Conservation (phyloP, 2,329 filamentous ascomycete species). For the Neonectria hederae region DNA sequence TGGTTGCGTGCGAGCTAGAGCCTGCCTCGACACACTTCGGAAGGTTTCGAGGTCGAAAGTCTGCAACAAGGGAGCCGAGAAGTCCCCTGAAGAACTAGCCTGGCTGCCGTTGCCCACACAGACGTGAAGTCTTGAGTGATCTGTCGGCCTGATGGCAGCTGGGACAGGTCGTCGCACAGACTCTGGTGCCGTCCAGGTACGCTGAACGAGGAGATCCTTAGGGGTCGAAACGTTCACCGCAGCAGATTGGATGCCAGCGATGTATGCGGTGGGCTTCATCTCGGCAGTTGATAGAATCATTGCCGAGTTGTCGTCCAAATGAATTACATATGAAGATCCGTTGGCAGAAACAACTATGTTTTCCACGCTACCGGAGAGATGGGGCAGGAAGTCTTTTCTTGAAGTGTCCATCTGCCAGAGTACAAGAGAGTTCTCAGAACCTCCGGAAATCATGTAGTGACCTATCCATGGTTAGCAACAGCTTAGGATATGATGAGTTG, state of each 20-base stretch:
- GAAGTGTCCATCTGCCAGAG: constrained; percentile 94
- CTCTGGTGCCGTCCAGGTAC: constrained; percentile 58
- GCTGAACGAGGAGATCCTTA: constrained; percentile 62
- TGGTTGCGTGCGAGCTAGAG: constrained; percentile 85
- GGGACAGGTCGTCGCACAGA: constrained; percentile 62
- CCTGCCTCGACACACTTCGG: constrained; percentile 84
- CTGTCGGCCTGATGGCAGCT: constrained; percentile 68
- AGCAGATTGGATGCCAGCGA: constrained; percentile 81
- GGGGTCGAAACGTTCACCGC: constrained; percentile 60
- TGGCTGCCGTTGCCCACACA: constrained; percentile 72
- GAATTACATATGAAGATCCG: constrained; percentile 84
- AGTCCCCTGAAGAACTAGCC: constrained; percentile 60
- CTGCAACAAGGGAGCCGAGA: constrained; percentile 73
- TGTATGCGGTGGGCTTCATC: constrained; percentile 82
- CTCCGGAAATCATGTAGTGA: constrained; percentile 94
- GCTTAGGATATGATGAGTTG: not conserved
- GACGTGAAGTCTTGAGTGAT: constrained; percentile 72
- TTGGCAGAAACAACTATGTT: constrained; percentile 82
- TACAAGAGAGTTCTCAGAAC: constrained; percentile 87
- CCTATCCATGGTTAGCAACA: constrained; percentile 61
- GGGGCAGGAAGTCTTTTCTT: constrained; percentile 84
- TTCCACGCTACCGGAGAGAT: constrained; percentile 86
- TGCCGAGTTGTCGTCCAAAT: constrained; percentile 89
- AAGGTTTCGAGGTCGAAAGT: constrained; percentile 85
- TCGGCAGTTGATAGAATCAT: constrained; percentile 93